Conservation (phyloP, 345 rosid species). For the Aquilaria yunnanensis region DNA sequence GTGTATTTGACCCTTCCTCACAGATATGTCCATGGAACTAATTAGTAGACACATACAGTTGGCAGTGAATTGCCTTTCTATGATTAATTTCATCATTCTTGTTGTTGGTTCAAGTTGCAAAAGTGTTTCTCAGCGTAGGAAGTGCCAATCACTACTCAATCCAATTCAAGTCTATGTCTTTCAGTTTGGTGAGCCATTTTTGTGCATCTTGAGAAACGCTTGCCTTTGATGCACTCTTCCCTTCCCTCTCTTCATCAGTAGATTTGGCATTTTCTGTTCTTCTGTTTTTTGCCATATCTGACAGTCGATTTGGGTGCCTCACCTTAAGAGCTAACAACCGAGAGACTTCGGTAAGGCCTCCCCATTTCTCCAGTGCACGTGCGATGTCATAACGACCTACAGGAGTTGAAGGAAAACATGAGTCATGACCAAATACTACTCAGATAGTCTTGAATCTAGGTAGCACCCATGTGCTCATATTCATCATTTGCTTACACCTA, state of each 20-base stretch:
- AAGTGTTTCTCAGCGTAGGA: no score
- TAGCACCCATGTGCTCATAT: not conserved
- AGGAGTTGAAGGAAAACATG: not conserved
- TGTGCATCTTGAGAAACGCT: constrained; percentile 68
- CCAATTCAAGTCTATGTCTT: constrained; percentile 79
- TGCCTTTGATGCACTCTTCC: constrained; percentile 28
- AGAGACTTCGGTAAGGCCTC: constrained; percentile 84
- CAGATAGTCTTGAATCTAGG: not conserved
- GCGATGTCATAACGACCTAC: constrained; percentile 95
- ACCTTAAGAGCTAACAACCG: constrained; percentile 70
- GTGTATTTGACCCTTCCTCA: no score
- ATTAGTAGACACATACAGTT: no score
- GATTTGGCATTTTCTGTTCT: constrained; percentile 24
- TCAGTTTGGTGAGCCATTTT: constrained; percentile 60
- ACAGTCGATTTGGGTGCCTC: constrained; percentile 63
- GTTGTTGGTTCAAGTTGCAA: no score
- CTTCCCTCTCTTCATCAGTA: constrained; percentile 23
- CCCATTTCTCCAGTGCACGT: constrained; percentile 95
- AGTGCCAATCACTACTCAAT: constrained; percentile 29
- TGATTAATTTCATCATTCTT: no score
- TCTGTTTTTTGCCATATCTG: constrained; percentile 34
- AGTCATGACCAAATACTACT: not conserved
- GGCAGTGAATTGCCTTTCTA: no score
- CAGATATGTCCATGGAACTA: no score
- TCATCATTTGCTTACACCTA: not conserved